phyloP scores from a whole-genome alignment of 768 basidiomycete species.

The Mycena belliarum region DNA sequence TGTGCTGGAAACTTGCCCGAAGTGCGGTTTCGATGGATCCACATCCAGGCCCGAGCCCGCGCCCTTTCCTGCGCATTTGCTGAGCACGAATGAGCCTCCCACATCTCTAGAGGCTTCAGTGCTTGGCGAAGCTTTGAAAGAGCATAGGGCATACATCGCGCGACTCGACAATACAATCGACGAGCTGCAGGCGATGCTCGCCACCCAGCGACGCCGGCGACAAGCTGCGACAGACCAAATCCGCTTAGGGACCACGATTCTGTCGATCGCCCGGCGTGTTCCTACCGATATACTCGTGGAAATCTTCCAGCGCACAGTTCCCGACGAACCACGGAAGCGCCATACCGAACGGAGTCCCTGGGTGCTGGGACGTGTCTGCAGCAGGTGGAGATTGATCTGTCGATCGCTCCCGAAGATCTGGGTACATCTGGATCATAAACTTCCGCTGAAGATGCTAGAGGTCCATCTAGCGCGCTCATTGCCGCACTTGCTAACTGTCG shows the following conservation, averaged over 20 bases:
- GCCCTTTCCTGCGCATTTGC: neutral
- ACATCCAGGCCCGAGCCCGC: neutral
- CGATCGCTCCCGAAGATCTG: neutral
- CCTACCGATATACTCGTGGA: neutral
- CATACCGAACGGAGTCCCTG: neutral
- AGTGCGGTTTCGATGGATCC: neutral
- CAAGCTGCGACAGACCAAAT: neutral
- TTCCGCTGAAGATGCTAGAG: neutral
- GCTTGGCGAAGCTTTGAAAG: neutral
- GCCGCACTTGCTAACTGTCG: conserved; percentile 4
- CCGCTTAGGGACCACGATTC: neutral
- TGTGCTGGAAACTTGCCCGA: neutral
- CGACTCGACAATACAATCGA: neutral
- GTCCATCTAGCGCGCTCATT: conserved; percentile 2
- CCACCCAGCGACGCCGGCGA: neutral
- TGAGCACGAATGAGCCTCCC: neutral
- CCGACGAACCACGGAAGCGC: neutral
- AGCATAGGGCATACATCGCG: neutral
- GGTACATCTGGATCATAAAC: neutral
- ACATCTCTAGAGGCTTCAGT: neutral
- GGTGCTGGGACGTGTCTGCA: conserved; percentile 5
- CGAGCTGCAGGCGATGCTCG: neutral
- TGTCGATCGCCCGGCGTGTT: neutral
- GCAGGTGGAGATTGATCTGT: conserved; percentile 1
- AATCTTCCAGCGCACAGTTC: conserved; percentile 2